A percentile compares a stretch with the other conserved stretches of the same genome.
These are phyloP conservation scores for Saccharomyces paradoxus DNA, from an alignment of 805 yeast genomes.

Conservation along the genomic window DNA sequence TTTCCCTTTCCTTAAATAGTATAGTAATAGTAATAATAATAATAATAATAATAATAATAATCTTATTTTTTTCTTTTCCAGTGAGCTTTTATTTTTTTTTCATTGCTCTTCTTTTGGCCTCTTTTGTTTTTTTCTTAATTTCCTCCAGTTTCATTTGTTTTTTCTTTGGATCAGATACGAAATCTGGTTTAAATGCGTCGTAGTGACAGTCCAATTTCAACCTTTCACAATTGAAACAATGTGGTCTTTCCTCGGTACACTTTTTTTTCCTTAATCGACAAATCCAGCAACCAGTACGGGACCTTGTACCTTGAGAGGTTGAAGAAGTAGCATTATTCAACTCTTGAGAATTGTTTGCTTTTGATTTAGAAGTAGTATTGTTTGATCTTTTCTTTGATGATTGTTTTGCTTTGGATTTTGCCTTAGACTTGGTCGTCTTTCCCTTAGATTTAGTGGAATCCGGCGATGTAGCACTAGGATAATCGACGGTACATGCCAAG, in stretches of 20 bases:
- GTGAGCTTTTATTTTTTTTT: conserved; percentile 17
- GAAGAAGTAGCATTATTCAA: background rate
- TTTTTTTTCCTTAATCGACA: conserved; percentile 66
- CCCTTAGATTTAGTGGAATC: background rate
- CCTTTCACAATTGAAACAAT: conserved; percentile 49
- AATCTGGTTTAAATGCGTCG: conserved; percentile 41
- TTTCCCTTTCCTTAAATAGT: background rate
- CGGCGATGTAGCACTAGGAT: background rate
- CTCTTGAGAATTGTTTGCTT: conserved; percentile 4
- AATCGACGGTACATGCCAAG: background rate
- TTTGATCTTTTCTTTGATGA: background rate
- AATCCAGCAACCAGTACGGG: conserved; percentile 69
- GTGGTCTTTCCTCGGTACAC: conserved; percentile 60
- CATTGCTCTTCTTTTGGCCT: conserved; percentile 34
- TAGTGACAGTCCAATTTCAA: conserved; percentile 54
- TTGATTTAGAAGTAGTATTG: conserved; percentile 1
- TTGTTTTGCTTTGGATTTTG: background rate
- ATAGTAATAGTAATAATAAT: background rate
- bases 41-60: conserved; percentile 1
- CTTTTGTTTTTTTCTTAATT: conserved; percentile 40
- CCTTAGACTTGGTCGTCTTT: background rate
- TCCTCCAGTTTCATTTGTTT: conserved; percentile 43
- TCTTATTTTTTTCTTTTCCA: conserved; percentile 1
- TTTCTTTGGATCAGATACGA: conserved; percentile 38
- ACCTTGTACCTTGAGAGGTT: conserved; percentile 29